These are phyloP conservation scores for Xylariaceae sp. DNA, from an alignment of 2,329 filamentous ascomycete genomes.

Conservation along the genomic window DNA sequence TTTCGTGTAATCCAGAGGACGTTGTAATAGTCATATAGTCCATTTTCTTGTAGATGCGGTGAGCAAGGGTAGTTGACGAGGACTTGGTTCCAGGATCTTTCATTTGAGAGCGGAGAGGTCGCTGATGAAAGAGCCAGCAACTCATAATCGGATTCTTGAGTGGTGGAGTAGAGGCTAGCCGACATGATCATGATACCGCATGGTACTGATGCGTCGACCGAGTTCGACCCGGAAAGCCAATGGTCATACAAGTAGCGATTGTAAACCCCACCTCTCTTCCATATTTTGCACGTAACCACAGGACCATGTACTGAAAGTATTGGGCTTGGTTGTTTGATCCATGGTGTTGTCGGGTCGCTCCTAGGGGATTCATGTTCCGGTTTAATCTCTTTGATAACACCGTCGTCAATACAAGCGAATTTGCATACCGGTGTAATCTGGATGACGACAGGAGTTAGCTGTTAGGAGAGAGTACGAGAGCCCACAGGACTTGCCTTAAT, in stretches of 20 bases:
- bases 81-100: not conserved
- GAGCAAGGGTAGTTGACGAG: not conserved
- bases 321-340: not conserved
- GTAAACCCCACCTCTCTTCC: not conserved
- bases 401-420: not conserved
- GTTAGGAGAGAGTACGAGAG: not conserved
- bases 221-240: not conserved
- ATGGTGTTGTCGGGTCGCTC: not conserved
- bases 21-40: not conserved
- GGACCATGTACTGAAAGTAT: not conserved
- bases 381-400: not conserved
- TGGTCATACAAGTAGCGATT: not conserved
- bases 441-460: too few relatives aligned
- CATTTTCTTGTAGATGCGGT: not conserved
- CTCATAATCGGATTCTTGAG: not conserved
- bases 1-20: conserved; percentile 3
- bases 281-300: not conserved
- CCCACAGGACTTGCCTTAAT: not conserved
- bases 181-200: not conserved
- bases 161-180: not conserved
- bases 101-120: not conserved
- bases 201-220: not conserved
- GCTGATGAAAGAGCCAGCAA: not conserved
- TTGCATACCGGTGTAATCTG: not conserved
- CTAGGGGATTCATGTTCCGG: too few relatives aligned